A percentile compares a stretch with the other conserved stretches of the same genome.
Conservation (phyloP, 495 filamentous ascomycete species). For the Xylaria bambusicola region DNA sequence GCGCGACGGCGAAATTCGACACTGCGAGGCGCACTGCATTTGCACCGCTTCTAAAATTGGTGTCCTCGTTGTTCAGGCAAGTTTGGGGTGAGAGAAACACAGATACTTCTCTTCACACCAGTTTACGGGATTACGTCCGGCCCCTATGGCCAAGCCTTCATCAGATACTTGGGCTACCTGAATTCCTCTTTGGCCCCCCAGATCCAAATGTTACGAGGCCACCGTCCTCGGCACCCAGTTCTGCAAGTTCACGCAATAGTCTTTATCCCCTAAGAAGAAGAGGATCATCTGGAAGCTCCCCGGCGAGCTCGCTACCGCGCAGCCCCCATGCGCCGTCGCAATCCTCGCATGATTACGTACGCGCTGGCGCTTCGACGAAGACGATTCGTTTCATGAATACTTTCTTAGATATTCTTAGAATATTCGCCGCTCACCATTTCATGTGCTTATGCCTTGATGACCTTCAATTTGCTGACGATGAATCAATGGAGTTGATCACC, state of each 20-base stretch:
- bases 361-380: slow-evolving; percentile 67
- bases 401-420: slow-evolving; percentile 78
- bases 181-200: slow-evolving; percentile 60
- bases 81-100: slow-evolving; percentile 90
- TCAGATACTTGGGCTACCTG: slow-evolving; percentile 75
- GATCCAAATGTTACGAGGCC: slow-evolving; percentile 27
- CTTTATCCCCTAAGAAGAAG: slow-evolving; percentile 36
- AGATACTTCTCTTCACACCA: slow-evolving; percentile 77
- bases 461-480: slow-evolving; percentile 82
- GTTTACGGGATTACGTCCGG: slow-evolving; percentile 68
- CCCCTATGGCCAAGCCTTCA: slow-evolving; percentile 79
- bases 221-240: slow-evolving; percentile 25
- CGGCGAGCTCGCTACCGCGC: slow-evolving; percentile 26
- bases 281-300: slow-evolving; percentile 43
- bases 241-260: slow-evolving; percentile 17
- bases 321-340: slow-evolving; percentile 42
- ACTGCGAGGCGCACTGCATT: slow-evolving; percentile 78
- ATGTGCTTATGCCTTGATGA: slow-evolving; percentile 86
- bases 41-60: slow-evolving; percentile 75
- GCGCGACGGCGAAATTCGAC: slow-evolving; percentile 83
- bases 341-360: slow-evolving; percentile 69
- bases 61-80: slow-evolving; percentile 83
- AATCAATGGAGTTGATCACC: slow-evolving; percentile 76
- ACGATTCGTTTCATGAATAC: slow-evolving; percentile 80
- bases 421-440: slow-evolving; percentile 74